Base-by-base conservation (phyloP, 1,139 yeast species). In the Debaryomyces coudertii region DNA sequence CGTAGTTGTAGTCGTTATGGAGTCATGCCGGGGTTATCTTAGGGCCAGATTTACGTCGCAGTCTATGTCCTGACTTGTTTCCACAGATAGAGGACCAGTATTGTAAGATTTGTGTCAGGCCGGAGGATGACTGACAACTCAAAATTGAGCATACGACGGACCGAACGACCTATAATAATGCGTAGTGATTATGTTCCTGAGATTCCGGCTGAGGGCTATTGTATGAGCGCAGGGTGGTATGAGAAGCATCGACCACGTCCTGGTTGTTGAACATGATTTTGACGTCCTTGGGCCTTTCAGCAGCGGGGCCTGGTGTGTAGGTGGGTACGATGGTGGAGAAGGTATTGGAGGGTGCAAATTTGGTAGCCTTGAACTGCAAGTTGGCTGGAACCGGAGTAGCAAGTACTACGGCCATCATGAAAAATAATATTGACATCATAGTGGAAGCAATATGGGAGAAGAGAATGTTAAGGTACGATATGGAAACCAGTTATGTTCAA, bases 361-460 rank as follows among this genome's bases (percentile, higher is more conserved):
- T 25, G 52, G 49, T 20, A 1, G 63, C 63, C 42, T 54, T 57
- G 34, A 63, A 54, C 30, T 53, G 55, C 15, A 55, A 42, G 42
- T 64, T 54, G 18, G 68, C 68, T 5, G 68, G 68, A 11, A 65
- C 52, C 6, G 68, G 66, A 1, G 69, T 62, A 15, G 57, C 60
- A 3, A 35, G 38, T 12, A 31, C 45, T 28, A 18, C 35, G 18
- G 40, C 40, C 28, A 36, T 23, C 18, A 42, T 16, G 20, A 36
- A 38, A 20, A n/a, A 28, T 9, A 38, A 9, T 9, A 36, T 11
- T 8, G 18, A n/a, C 22, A 35, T n/a, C 40, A 27, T 41, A 5
- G 22, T 20, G 5, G 12, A 33, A 28, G 36, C 16, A 15, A 29
- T 29, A 29, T 8, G 25, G 23, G 12, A 23, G 18, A 12, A 35